Conservation (phyloP, 2,329 filamentous ascomycete species). For the Dissoconium aciculare region DNA sequence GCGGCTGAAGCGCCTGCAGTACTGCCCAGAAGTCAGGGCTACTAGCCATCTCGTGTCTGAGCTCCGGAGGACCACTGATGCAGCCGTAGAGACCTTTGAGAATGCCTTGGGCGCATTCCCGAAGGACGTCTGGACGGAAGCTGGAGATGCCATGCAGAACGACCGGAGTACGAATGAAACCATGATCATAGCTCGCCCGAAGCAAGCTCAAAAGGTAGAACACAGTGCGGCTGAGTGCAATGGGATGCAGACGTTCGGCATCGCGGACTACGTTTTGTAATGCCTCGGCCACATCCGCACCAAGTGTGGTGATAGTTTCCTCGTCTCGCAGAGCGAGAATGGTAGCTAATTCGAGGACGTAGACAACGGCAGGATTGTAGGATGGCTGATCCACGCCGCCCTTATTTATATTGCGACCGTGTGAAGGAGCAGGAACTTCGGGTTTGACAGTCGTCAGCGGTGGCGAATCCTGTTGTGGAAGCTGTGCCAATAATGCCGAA, state of each 20-base stretch:
- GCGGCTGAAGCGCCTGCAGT: conserved; percentile 55
- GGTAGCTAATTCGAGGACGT: conserved; percentile 82
- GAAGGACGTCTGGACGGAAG: conserved; percentile 62
- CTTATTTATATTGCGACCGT: conserved; percentile 46
- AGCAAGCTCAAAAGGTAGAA: conserved; percentile 78
- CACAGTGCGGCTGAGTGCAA: conserved; percentile 68
- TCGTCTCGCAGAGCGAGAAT: conserved; percentile 63
- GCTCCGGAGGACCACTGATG: conserved; percentile 58
- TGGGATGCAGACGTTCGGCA: conserved; percentile 60
- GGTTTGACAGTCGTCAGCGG: conserved; percentile 80
- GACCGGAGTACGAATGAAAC: conserved; percentile 82
- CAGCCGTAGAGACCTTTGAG: conserved; percentile 68
- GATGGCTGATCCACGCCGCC: conserved; percentile 39
- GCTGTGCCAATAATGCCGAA: conserved; percentile 57
- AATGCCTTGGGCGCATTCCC: conserved; percentile 59
- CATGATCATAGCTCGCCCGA: conserved; percentile 72
- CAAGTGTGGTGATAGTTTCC: conserved; percentile 55
- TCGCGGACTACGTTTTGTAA: conserved; percentile 73
- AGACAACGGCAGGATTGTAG: conserved; percentile 79
- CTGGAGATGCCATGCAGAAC: conserved; percentile 83
- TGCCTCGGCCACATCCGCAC: conserved; percentile 64
- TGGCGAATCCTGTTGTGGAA: conserved; percentile 66
- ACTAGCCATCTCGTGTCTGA: conserved; percentile 85
- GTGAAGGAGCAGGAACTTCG: conserved; percentile 53
- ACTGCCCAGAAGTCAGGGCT: conserved; percentile 97